phyloP scores from a whole-genome alignment of 495 filamentous ascomycete species.

The Aspergillus sclerotioniger region DNA sequence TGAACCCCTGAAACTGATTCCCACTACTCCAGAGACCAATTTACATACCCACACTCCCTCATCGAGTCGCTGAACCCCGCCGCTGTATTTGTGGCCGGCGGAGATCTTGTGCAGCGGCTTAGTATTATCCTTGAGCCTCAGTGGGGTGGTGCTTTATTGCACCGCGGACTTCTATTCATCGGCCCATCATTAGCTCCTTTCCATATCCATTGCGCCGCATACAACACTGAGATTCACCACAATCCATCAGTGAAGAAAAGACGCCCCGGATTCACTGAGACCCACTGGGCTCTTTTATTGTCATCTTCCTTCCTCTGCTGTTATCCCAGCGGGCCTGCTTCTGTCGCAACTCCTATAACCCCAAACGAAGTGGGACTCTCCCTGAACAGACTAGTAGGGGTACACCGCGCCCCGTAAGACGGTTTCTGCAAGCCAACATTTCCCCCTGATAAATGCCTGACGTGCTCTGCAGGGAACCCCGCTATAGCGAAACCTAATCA shows the following conservation, averaged over 20 bases:
- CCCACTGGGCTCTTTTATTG: not conserved
- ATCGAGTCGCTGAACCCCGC: not conserved
- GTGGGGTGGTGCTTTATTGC: constrained; percentile 17
- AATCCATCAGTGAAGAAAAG: not conserved
- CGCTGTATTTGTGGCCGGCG: not conserved
- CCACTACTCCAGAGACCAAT: not conserved
- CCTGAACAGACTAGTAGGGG: not conserved
- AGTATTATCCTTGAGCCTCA: constrained; percentile 11
- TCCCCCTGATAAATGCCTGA: not conserved
- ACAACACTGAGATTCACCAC: not conserved
- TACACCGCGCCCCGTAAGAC: not conserved
- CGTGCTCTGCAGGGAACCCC: not conserved
- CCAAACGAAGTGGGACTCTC: not conserved
- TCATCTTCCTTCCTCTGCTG: not conserved
- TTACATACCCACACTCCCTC: not conserved
- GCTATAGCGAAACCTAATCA: constrained; percentile 10
- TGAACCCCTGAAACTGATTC: not conserved
- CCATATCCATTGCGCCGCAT: not conserved
- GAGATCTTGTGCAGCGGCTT: constrained; percentile 8
- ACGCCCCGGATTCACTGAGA: not conserved
- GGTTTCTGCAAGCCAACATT: not conserved
- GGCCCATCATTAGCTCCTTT: constrained; percentile 3
- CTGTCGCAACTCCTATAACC: not conserved
- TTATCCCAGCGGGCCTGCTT: not conserved
- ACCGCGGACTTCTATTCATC: constrained; percentile 2